Percentiles rank a stretch among this genome's conserved stretches.
Evolutionary conservation across 1,284 basidiomycete species (phyloP).

Genomic region (Caloboletus inedulis): DNA sequence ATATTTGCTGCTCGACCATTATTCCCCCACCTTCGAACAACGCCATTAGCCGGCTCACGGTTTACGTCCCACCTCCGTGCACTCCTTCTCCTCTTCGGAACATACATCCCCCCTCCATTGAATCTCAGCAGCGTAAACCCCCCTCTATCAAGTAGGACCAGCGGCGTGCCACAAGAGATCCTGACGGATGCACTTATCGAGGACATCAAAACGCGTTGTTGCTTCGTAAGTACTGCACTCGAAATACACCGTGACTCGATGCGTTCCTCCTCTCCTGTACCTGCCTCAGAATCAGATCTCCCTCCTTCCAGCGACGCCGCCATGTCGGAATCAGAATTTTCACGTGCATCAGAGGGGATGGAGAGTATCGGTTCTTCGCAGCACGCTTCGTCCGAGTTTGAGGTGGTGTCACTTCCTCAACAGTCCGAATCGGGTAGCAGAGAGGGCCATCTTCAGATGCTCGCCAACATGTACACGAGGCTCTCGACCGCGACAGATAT

Average conservation of each 20-base stretch:
- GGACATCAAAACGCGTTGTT: conserved; percentile 79
- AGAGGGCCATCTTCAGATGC: conserved; percentile 58
- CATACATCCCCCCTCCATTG: conserved; percentile 73
- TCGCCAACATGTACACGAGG: conserved; percentile 65
- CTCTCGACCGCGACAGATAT: conserved; percentile 74
- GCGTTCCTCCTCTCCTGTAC: conserved; percentile 41
- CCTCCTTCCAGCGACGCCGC: conserved; percentile 53
- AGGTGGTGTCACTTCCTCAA: conserved; percentile 44
- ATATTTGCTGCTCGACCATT: conserved; percentile 87
- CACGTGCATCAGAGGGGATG: conserved; percentile 47
- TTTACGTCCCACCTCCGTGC: conserved; percentile 74
- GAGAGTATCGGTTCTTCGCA: conserved; percentile 51
- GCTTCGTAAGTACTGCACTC: conserved; percentile 68
- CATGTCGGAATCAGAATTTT: conserved; percentile 64
- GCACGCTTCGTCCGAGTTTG: conserved; percentile 58
- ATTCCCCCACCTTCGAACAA: conserved; percentile 76
- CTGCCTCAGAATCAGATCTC: conserved; percentile 49
- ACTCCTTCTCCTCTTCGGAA: conserved; percentile 77
- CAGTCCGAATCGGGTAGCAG: conserved; percentile 16
- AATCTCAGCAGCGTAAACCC: conserved; percentile 64
- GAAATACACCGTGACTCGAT: conserved; percentile 38
- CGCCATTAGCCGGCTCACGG: conserved; percentile 75
- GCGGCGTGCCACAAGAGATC: conserved; percentile 68
- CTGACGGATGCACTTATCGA: conserved; percentile 74
- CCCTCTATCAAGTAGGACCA: conserved; percentile 58